Evolutionary conservation across 192 early-diverging fungal species (phyloP), one percentile per base, ranked within the genome.

Genomic region (Rhizoclosmatium globosum): DNA sequence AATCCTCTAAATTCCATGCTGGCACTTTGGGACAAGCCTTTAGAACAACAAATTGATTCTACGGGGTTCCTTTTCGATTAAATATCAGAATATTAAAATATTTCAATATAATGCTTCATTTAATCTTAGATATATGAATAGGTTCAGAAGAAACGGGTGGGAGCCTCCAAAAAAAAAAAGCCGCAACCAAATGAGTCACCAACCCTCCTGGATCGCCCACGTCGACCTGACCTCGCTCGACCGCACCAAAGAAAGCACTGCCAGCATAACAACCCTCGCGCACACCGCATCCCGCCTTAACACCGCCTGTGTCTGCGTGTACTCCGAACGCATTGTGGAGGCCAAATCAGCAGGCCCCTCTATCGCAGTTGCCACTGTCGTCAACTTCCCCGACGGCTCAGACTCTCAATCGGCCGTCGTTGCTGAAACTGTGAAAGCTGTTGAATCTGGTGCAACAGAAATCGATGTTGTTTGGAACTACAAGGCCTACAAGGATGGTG

Each of bases 381-480:
- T 68, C 7, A 45, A 39, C 41, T 68, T 68, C 44, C 66, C 66
- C 15, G 13, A 45, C 15, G 66, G 66, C 7, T 46, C 15, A 11
- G 66, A 68, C 1, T 23, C 66, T 15, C 42, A 68, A 2, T 39
- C 11, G 45, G 11, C 38, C 13, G 66, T 68, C 13, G 1, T 2
- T 2, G 66, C 66, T 39, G 44, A 39, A 31, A 45, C 41, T 46
- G 39, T 23, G 44, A 39, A 17, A 15, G 15, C 42, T 15, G 47
- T 68, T 38, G 44, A 39, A 46, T 39, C 7, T 19, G 66, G 66
- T 46, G 66, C 44, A 1, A 23, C 15, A 19, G 66, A 68, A 45
- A 39, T 68, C 38, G 66, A 68, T 68, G 66, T 68, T 17, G 66
- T 68, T 3, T 68, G 66, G 66, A 46, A 68, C 45, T 68, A 68